Conservation (phyloP, 805 yeast genomes). For the Saccharomycopsis lassenensis region DNA sequence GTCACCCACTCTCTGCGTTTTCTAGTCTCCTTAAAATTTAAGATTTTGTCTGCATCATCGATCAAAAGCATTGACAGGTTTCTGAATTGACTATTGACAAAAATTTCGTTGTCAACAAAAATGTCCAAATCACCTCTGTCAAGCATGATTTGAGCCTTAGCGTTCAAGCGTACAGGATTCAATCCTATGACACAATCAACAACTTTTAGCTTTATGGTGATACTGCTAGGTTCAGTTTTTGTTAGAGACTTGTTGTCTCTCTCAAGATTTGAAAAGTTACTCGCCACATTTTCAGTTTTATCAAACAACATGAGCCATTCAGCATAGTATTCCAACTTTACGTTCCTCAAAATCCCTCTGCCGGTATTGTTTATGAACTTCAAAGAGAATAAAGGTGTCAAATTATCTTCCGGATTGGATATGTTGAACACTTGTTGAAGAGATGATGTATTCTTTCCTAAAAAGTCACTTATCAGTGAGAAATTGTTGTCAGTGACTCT, state of each 20-base stretch:
- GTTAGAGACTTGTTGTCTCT: too few species aligned
- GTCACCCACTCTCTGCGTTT: slow-evolving; percentile 18
- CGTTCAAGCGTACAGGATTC: slow-evolving; percentile 46
- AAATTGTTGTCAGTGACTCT: slow-evolving; percentile 14
- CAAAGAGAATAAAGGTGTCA: slow-evolving; percentile 32
- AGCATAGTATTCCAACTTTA: slow-evolving; percentile 47
- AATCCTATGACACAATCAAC: slow-evolving; percentile 51
- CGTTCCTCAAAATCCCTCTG: slow-evolving; percentile 36
- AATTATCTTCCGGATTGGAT: slow-evolving; percentile 26
- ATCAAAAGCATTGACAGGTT: slow-evolving; percentile 43
- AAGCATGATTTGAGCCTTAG: slow-evolving; percentile 43
- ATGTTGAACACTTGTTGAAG: slow-evolving; percentile 25
- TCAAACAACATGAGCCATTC: slow-evolving; percentile 41
- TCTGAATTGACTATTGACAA: slow-evolving; percentile 37
- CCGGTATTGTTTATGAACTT: slow-evolving; percentile 27
- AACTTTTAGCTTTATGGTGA: slow-evolving; percentile 22
- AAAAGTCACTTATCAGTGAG: not conserved
- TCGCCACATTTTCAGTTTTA: slow-evolving; percentile 11
- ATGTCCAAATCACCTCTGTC: slow-evolving; percentile 46
- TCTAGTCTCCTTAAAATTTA: slow-evolving; percentile 20
- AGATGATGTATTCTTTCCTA: slow-evolving; percentile 3
- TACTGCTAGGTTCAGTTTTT: not conserved
- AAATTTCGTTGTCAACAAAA: slow-evolving; percentile 26
- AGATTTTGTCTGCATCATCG: slow-evolving; percentile 43
- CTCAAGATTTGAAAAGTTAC: too few species aligned